phyloP scores from a whole-genome alignment of 768 basidiomycete genomes.

The Termitomyces sp. region DNA sequence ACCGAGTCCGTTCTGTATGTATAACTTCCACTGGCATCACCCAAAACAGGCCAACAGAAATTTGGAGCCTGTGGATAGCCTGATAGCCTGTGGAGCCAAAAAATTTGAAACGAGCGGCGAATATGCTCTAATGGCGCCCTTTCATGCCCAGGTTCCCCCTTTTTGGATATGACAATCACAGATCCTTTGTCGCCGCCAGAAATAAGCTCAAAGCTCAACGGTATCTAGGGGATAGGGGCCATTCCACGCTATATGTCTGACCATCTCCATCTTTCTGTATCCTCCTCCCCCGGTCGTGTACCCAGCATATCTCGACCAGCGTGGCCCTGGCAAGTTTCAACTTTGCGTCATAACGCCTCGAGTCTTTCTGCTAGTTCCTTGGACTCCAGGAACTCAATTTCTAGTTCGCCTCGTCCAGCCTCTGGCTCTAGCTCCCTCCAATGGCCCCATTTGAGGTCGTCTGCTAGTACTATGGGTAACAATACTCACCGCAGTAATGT shows the following conservation, averaged over 20 bases:
- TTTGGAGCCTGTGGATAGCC: no score
- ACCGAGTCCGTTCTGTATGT: no score
- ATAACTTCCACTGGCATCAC: no score
- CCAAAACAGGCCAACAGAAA: no score
- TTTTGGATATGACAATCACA: conserved; percentile 7
- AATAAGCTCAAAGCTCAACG: not conserved
- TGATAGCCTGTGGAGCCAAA: no score
- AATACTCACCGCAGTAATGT: conserved; percentile 8
- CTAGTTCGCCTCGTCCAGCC: conserved; percentile 10
- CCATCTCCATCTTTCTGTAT: conserved; percentile 31
- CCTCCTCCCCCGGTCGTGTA: conserved; percentile 44
- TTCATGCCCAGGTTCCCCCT: no score
- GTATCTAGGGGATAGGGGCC: conserved; percentile 3
- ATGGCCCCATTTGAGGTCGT: conserved; percentile 21
- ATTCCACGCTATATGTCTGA: conserved; percentile 31
- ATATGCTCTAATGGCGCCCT: no score
- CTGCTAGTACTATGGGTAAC: conserved; percentile 21
- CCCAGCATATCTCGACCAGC: conserved; percentile 60
- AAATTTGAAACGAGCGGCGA: no score
- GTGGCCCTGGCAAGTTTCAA: conserved; percentile 34
- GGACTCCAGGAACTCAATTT: conserved; percentile 12
- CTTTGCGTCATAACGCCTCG: conserved; percentile 21
- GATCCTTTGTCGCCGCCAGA: not conserved
- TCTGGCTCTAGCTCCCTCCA: conserved; percentile 27
- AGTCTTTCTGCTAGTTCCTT: conserved; percentile 13